These are phyloP conservation scores for Aspergillus ruber DNA, from an alignment of 2,329 filamentous ascomycete species.

Conservation along the genomic window DNA sequence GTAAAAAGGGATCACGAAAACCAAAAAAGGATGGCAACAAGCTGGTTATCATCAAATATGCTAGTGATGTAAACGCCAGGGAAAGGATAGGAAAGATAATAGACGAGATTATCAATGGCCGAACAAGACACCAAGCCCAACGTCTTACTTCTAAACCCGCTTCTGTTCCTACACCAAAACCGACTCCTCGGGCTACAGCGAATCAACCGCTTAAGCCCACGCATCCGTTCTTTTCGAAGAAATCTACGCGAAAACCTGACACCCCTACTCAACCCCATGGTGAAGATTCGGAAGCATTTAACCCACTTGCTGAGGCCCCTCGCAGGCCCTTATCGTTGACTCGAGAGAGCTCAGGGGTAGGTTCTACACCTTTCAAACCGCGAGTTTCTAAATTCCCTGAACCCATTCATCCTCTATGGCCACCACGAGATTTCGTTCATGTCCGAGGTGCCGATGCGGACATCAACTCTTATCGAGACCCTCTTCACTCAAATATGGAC, in stretches of 20 bases:
- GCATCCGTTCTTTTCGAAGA: slow-evolving; percentile 66
- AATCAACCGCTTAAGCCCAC: slow-evolving; percentile 40
- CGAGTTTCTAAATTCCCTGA: slow-evolving; percentile 23
- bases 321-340: not conserved
- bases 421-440: slow-evolving; percentile 30
- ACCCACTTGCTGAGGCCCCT: not conserved
- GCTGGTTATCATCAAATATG: slow-evolving; percentile 57
- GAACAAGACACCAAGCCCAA: slow-evolving; percentile 21
- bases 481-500: slow-evolving; percentile 7
- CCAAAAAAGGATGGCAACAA: slow-evolving; percentile 21
- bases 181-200: slow-evolving; percentile 2
- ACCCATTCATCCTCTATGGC: slow-evolving; percentile 33
- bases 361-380: slow-evolving; percentile 12
- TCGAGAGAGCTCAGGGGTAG: not conserved
- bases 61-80: slow-evolving; percentile 41
- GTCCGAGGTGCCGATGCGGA: slow-evolving; percentile 44
- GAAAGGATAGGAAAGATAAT: slow-evolving; percentile 55
- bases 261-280: not conserved
- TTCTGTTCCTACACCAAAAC: slow-evolving; percentile 11
- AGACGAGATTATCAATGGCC: slow-evolving; percentile 51
- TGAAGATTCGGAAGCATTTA: not conserved
- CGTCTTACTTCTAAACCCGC: slow-evolving; percentile 7
- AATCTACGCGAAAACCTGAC: slow-evolving; percentile 30
- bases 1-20: slow-evolving; percentile 27
- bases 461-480: not conserved